Evolutionary conservation across 139 green algal genomes (phyloP).

Genomic region (Chlorokybus atmophyticus): DNA sequence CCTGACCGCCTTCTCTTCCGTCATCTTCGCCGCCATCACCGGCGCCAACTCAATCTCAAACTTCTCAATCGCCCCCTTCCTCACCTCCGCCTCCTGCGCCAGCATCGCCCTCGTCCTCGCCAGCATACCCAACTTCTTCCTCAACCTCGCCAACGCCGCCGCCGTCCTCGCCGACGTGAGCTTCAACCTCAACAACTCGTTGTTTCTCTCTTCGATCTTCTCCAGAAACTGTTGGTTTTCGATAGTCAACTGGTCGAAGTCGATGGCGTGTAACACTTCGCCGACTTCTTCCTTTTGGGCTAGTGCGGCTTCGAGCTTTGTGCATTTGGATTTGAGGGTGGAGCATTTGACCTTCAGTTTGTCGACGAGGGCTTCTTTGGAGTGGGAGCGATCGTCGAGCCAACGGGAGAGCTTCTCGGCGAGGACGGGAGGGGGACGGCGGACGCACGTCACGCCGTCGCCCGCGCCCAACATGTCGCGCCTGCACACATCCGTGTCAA

Average conservation of each 20-base stretch:
- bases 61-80: no score
- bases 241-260: slow-evolving; percentile 88
- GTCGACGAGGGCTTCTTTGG: slow-evolving; percentile 50
- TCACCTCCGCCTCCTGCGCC: no score
- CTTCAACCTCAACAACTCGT: slow-evolving; percentile 66
- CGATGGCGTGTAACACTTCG: slow-evolving; percentile 58
- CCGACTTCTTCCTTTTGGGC: slow-evolving; percentile 67
- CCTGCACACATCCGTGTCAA: no score
- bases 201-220: slow-evolving; percentile 67
- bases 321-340: slow-evolving; percentile 47
- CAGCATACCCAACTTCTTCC: no score
- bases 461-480: no score
- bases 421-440: background rate
- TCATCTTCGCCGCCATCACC: no score
- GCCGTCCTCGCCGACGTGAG: slow-evolving; percentile 42
- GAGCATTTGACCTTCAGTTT: slow-evolving; percentile 62
- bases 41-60: no score
- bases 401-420: slow-evolving; percentile 11
- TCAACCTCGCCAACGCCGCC: no score
- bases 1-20: no score
- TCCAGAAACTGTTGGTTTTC: slow-evolving; percentile 78
- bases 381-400: slow-evolving; percentile 50
- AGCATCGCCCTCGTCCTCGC: no score
- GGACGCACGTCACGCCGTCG: no score
- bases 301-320: slow-evolving; percentile 54